Conservation (phyloP, 2,329 filamentous ascomycete genomes). For the Colletotrichum karsti region DNA sequence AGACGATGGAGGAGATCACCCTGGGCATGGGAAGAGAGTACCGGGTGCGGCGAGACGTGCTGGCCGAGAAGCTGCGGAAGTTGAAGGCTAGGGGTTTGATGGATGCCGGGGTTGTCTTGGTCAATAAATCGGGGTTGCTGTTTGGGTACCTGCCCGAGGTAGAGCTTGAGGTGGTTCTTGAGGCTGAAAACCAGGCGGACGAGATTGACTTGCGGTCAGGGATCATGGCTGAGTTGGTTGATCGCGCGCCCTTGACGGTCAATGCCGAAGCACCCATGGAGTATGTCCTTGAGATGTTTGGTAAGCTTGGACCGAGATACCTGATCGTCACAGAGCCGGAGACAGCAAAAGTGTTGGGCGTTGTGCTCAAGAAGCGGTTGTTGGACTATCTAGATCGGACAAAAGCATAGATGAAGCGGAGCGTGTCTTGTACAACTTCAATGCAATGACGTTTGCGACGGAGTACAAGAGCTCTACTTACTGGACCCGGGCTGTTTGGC, state of each 20-base stretch:
- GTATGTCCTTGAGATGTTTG: conserved; percentile 68
- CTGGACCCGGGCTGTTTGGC: too few relatives aligned
- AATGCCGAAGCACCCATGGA: conserved; percentile 63
- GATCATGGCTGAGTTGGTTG: conserved; percentile 56
- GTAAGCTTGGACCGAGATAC: conserved; percentile 62
- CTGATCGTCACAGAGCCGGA: conserved; percentile 62
- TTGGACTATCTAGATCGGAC: conserved; percentile 12
- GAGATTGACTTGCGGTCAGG: conserved; percentile 41
- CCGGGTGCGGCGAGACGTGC: conserved; percentile 43
- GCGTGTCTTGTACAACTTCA: background rate
- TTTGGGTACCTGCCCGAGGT: conserved; percentile 64
- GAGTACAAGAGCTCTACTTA: too few relatives aligned
- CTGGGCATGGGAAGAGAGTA: conserved; percentile 53
- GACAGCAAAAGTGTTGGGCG: conserved; percentile 56
- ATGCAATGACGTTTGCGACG: too few relatives aligned
- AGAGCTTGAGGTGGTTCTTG: conserved; percentile 60
- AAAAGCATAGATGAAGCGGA: background rate
- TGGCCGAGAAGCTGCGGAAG: conserved; percentile 54
- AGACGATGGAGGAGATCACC: conserved; percentile 65
- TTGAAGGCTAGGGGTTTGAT: conserved; percentile 59
- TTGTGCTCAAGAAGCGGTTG: conserved; percentile 67
- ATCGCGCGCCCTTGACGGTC: conserved; percentile 60
- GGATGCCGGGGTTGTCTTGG: conserved; percentile 66
- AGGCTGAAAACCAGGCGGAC: conserved; percentile 37
- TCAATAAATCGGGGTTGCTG: conserved; percentile 54